Evolutionary conservation across 108 stramenopile genomes (phyloP), one percentile per base, ranked within the genome.

Genomic region (Cyclotella cryptica): DNA sequence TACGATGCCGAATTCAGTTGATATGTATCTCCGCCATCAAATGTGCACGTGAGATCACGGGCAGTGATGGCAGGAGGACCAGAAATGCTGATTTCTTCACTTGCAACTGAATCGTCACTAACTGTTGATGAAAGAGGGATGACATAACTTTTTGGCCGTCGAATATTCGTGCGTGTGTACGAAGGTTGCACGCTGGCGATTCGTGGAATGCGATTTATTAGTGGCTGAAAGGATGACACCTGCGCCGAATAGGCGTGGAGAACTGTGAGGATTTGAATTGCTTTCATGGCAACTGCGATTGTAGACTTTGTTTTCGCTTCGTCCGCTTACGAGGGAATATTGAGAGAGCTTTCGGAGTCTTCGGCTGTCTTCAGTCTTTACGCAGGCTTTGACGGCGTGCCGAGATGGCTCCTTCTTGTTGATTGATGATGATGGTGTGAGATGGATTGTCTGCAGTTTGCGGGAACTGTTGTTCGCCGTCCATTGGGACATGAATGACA

Each of bases 1-100:
- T 88, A 95, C 15, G 81, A 81, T n/a, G 91, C 91, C 53, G 91
- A 75, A 39, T 90, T 40, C 21, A 92, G 74, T 75, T 92, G 91
- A 69, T 85, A 95, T 8, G 86, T 92, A 19, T 86, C 79, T 35
- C 93, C 93, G 2, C 77, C 77, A 30, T 78, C 77, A 46, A 78
- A 78, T 0, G 51, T 71, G 59, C 80, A 81, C 15, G 80, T 81
- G 22, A 81, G 53, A 53, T 81, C 80, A 14, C 80, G 59, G 3
- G 63, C 80, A 14, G 80, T 35, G 10, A 81, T 81, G 42, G 80
- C 74, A 11, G 80, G 80, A 17, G 70, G 70, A 3, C 70, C 70
- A 71, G 57, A 15, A 7, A 59, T 6, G 46, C 21, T 66, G 18
- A 66, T 19, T 47, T 45, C 46, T 19, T 66, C 66, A 47, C 46